Percentiles rank a stretch among this genome's conserved stretches.
Evolutionary conservation across 164 flowering plant genomes (phyloP).

Genomic region (Buxus sempervirens): DNA sequence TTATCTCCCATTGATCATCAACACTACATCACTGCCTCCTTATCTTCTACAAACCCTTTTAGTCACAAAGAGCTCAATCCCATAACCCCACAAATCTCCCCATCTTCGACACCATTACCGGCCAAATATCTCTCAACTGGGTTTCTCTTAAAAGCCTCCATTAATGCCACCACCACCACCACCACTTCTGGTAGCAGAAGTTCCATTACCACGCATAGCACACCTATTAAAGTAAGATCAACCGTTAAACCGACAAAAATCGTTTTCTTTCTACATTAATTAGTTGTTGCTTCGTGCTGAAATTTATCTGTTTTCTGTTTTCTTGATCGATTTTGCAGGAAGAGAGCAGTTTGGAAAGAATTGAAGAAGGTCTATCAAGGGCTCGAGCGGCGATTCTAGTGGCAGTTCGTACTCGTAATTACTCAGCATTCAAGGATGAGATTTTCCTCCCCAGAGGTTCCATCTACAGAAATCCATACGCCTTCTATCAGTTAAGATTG

Average conservation of each 20-base stretch:
- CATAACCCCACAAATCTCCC: background rate
- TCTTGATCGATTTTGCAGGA: background rate
- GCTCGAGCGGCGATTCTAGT: conserved; percentile 34
- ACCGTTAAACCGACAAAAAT: background rate
- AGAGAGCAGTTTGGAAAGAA: conserved; percentile 11
- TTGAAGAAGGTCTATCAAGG: conserved; percentile 33
- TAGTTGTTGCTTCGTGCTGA: background rate
- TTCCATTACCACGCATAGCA: background rate
- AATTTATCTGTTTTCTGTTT: background rate
- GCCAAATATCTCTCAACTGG: background rate
- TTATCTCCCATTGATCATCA: background rate
- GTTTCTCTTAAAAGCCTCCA: background rate
- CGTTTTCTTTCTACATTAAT: background rate
- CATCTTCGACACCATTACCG: background rate
- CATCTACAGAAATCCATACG: conserved; percentile 36
- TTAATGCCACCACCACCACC: no score
- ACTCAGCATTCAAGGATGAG: conserved; percentile 18
- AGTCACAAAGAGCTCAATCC: background rate
- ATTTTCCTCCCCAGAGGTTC: conserved; percentile 35
- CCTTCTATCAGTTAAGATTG: conserved; percentile 48
- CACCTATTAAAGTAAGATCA: background rate
- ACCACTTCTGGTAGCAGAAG: background rate
- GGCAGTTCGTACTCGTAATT: conserved; percentile 23
- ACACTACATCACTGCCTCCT: background rate
- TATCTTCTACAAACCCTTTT: background rate